Evolutionary conservation across 768 basidiomycete species (phyloP).

Genomic region (Hysterangium stoloniferum): DNA sequence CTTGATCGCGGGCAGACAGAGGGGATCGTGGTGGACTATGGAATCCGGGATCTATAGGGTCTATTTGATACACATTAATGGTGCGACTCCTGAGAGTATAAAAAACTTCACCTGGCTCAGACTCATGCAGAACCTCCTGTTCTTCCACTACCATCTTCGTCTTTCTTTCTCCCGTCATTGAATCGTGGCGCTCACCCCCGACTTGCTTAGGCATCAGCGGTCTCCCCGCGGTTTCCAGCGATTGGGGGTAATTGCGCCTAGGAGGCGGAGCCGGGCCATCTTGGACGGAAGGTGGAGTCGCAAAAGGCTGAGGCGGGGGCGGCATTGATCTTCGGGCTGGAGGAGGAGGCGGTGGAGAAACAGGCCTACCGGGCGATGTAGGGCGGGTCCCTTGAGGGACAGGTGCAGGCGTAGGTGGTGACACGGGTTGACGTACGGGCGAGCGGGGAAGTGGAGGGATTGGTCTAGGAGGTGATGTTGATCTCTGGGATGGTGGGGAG

Average conservation of each 20-base stretch:
- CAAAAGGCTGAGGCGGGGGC: background rate
- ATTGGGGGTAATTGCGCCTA: background rate
- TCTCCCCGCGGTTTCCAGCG: background rate
- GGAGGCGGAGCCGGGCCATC: background rate
- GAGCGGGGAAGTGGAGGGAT: constrained; percentile 7
- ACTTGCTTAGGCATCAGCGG: too few species aligned
- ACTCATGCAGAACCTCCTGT: constrained; percentile 48
- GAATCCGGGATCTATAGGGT: constrained; percentile 64
- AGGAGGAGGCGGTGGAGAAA: constrained; percentile 1
- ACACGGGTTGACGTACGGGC: too few species aligned
- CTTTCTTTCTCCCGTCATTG: constrained; percentile 12
- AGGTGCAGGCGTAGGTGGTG: too few species aligned
- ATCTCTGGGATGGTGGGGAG: background rate
- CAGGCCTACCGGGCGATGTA: background rate
- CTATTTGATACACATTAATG: constrained; percentile 26
- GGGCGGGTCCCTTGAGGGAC: too few species aligned
- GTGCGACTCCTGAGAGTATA: background rate
- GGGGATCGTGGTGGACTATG: constrained; percentile 39
- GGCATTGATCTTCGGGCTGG: constrained; percentile 1
- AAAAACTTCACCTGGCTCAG: constrained; percentile 48
- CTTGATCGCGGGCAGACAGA: constrained; percentile 15
- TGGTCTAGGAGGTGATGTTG: constrained; percentile 9
- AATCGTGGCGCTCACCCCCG: background rate
- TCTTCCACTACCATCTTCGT: constrained; percentile 6
- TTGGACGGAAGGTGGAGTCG: background rate